phyloP scores from a whole-genome alignment of 2,329 filamentous ascomycete species.

The Septoria petroselini region DNA sequence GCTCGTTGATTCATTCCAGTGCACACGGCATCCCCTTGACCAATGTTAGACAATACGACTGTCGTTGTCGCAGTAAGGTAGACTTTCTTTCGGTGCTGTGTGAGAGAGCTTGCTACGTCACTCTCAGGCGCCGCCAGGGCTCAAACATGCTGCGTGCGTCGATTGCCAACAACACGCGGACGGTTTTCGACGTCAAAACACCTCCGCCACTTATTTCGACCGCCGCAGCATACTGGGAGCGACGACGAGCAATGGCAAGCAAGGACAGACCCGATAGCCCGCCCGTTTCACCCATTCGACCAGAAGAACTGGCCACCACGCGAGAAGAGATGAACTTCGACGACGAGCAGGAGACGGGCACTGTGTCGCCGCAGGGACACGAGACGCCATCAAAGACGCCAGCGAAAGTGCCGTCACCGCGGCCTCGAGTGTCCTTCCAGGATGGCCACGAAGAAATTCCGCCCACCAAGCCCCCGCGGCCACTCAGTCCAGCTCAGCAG shows the following conservation, averaged over 20 bases:
- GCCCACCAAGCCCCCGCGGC: slow-evolving; percentile 82
- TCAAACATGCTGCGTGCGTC: neutral
- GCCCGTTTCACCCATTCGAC: slow-evolving; percentile 29
- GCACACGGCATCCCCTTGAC: too few species aligned
- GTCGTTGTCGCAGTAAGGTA: too few species aligned
- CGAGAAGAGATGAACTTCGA: slow-evolving; percentile 48
- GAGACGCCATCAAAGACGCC: slow-evolving; percentile 43
- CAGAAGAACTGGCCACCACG: slow-evolving; percentile 41
- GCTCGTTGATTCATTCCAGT: neutral
- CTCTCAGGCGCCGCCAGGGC: too few species aligned
- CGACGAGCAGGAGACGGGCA: slow-evolving; percentile 63
- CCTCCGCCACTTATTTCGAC: neutral
- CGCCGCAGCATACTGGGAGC: neutral
- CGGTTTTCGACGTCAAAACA: neutral
- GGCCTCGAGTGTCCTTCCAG: slow-evolving; percentile 48
- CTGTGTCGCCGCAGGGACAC: slow-evolving; percentile 39
- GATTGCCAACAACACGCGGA: slow-evolving; percentile 1
- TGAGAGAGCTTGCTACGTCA: too few species aligned
- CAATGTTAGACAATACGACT: too few species aligned
- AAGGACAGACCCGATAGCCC: slow-evolving; percentile 30
- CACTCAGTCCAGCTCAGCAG: slow-evolving; percentile 75
- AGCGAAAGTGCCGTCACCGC: slow-evolving; percentile 42
- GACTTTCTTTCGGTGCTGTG: too few species aligned
- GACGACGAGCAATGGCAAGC: slow-evolving; percentile 1
- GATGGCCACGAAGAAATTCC: slow-evolving; percentile 51